Base-by-base conservation (phyloP, 148 eudicot genomes). In the Fagopyrum homotropicum region DNA sequence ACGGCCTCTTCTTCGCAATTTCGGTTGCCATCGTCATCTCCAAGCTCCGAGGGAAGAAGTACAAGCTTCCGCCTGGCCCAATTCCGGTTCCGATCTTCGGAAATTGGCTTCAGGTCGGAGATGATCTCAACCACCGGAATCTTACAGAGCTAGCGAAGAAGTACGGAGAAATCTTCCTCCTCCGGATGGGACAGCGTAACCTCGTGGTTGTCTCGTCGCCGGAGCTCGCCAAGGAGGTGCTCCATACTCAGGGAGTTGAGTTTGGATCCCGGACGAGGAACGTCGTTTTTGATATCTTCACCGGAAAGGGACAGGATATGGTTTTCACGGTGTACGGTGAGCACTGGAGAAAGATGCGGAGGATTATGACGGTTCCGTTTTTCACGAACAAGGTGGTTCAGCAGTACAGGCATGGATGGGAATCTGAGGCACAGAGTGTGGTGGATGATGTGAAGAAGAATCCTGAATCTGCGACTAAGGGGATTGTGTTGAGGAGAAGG, bases 331-430 rank as follows among this genome's bases (percentile, higher is more conserved):
- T 73, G 29, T 86, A 86, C 54, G 87, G 87, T 8, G 84, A 86
- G 3, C 89, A 86, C 69, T 86, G 89, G 89, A 70, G 89, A 40
- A 86, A 86, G 73, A 86, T 86, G 89, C 49, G 89, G 2, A 72
- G 87, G 12, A 86, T 86, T 68, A 86, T 86, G 89, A 86, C 89
- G 1, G 26, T 86, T n/a, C 89, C 89, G 6, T 86, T 86, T 64
- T 86, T 86, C 73, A 86, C 89, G 35, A 86, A 86, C 81, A 86
- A 81, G 48, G 89, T 86, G 26, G 89, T 86, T 11, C 84, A 80
- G 43, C 79, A 71, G 44, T 84, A 82, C 74, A 77, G 85, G 73
- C 30, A 5, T 8, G 81, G 81, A 79, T 86, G 89, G 87, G 87
- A 86, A 77, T 76, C 73, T 1, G 89, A 86, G 55, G 81, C 80